These are phyloP conservation scores for Corynespora cassiicola DNA, from an alignment of 2,329 filamentous ascomycete species.

Conservation along the genomic window DNA sequence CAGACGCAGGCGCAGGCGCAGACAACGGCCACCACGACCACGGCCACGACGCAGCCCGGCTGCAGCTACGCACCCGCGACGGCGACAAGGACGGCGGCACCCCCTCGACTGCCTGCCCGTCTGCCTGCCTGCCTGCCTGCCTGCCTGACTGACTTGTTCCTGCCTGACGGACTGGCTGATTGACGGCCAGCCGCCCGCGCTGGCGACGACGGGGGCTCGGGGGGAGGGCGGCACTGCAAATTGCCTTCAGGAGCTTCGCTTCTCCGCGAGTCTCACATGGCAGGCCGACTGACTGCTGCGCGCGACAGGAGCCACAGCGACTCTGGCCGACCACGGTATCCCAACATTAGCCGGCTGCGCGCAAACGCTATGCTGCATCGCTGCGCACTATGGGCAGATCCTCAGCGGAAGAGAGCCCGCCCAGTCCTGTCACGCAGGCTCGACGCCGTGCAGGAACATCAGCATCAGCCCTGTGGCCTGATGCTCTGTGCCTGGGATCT, in stretches of 20 bases:
- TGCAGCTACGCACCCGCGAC: too few relatives aligned
- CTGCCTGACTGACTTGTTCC: too few relatives aligned
- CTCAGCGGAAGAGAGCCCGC: constrained; percentile 32
- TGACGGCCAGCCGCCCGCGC: too few relatives aligned
- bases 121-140: not conserved
- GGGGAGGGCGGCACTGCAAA: too few relatives aligned
- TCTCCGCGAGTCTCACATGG: constrained; percentile 13
- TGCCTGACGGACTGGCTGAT: too few relatives aligned
- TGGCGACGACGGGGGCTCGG: too few relatives aligned
- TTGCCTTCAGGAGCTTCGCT: constrained; percentile 5
- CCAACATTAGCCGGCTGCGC: constrained; percentile 31
- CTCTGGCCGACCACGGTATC: constrained; percentile 13
- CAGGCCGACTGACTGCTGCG: not conserved
- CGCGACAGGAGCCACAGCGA: constrained; percentile 9
- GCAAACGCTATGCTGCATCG: constrained; percentile 27
- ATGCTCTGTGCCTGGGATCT: constrained; percentile 8
- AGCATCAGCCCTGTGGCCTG: constrained; percentile 31
- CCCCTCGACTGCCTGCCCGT: constrained; percentile 7
- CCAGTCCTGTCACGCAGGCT: constrained; percentile 29
- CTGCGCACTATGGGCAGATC: constrained; percentile 28
- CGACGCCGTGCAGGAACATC: constrained; percentile 9
- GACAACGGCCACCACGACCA: too few relatives aligned
- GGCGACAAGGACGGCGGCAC: constrained; percentile 21
- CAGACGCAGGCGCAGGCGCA: too few relatives aligned
- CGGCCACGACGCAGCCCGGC: too few relatives aligned